Conservation (phyloP, 73 alveolate species). For the Symbiodinium natans region DNA sequence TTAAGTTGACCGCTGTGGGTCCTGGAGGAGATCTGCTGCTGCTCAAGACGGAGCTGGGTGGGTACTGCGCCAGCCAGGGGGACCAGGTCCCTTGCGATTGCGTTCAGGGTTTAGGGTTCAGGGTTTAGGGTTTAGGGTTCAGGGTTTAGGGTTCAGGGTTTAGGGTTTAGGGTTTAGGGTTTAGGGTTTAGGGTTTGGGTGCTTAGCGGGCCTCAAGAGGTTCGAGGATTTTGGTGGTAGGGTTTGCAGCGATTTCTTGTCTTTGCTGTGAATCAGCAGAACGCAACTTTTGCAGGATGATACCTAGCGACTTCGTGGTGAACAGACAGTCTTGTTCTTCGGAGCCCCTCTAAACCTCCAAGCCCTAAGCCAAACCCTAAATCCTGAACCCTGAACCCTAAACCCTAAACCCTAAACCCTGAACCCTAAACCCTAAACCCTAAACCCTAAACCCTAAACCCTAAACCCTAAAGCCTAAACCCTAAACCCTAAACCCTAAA, state of each 20-base stretch:
- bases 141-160: background rate
- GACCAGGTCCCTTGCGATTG: too few relatives aligned
- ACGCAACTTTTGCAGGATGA: background rate
- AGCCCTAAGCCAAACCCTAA: background rate
- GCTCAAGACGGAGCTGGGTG: too few relatives aligned
- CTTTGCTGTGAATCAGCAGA: background rate
- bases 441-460: background rate
- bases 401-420: background rate
- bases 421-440: too few relatives aligned
- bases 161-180: background rate
- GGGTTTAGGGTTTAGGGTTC: background rate
- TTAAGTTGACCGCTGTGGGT: too few relatives aligned
- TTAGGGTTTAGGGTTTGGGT: background rate
- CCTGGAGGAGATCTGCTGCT: too few relatives aligned
- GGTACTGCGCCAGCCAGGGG: too few relatives aligned
- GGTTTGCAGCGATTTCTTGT: background rate
- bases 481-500: background rate
- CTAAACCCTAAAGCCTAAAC: background rate
- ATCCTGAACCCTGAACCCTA: background rate
- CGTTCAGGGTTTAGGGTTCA: background rate
- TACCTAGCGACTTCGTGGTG: background rate
- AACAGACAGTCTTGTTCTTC: background rate
- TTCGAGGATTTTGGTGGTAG: background rate
- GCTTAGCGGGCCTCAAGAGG: background rate
- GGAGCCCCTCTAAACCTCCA: background rate